phyloP scores from a whole-genome alignment of 148 eudicot genomes.

The Persicaria tinctoria region DNA sequence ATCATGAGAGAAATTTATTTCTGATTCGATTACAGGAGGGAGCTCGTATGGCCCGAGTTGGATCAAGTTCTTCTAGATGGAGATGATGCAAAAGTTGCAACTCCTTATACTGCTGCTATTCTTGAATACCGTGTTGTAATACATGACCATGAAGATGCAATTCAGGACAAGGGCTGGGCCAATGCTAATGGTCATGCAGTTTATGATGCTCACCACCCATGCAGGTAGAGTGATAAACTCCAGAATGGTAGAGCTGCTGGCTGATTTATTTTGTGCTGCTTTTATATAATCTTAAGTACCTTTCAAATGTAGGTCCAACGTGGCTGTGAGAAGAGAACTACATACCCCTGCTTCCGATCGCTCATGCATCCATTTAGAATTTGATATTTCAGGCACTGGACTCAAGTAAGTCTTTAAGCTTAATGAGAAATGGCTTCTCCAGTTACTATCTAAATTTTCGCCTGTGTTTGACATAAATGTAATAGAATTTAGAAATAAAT shows the following conservation, averaged over 20 bases:
- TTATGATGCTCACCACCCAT: constrained; percentile 86
- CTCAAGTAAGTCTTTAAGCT: constrained; percentile 46
- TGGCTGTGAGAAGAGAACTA: constrained; percentile 84
- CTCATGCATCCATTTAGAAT: constrained; percentile 93
- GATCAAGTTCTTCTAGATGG: constrained; percentile 66
- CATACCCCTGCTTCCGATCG: constrained; percentile 88
- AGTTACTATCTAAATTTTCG: neutral
- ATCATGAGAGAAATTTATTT: neutral
- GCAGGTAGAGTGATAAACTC: constrained; percentile 42
- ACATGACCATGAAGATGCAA: constrained; percentile 35
- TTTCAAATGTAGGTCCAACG: constrained; percentile 46
- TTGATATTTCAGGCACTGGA: constrained; percentile 74
- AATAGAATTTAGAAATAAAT: neutral
- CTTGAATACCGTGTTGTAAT: constrained; percentile 67
- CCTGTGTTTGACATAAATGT: neutral
- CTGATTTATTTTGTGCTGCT: neutral
- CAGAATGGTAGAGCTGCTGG: neutral
- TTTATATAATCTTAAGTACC: constrained; percentile 13
- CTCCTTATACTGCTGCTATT: constrained; percentile 90
- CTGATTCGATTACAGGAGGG: constrained; percentile 47
- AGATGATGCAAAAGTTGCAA: constrained; percentile 55
- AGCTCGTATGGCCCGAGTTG: constrained; percentile 85
- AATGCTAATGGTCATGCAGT: constrained; percentile 75
- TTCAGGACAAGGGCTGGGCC: constrained; percentile 40
- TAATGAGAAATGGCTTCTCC: neutral